Evolutionary conservation across 1,139 yeast genomes (phyloP), one percentile per base, ranked within the genome.

Genomic region (Taphrina deformans): DNA sequence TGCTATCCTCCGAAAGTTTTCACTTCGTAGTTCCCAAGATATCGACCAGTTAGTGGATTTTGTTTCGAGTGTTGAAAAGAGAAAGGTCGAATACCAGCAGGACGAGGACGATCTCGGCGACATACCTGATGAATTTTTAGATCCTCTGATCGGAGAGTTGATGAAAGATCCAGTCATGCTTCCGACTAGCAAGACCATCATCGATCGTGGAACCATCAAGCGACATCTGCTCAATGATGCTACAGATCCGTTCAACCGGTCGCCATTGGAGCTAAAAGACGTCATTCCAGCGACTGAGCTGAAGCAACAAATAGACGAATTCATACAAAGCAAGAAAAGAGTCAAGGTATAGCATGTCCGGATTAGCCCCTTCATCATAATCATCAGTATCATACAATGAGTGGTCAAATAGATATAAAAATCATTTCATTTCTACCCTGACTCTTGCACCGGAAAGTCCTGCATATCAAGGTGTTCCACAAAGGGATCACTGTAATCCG

Each of bases 131-230:
- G 99, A 95, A 75, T 93, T 87, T 74, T 82, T 95, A 73, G 99
- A 95, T 78, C 99, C 99, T 9, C 82, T 95, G 71, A 92, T 95
- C 98, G 92, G 82, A 74, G 89, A 97, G 0, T 75, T 95, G 53
- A 95, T 95, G 99, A 89, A 86, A 71, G 96, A 95, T 74, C 99
- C 99, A 0, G 99, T 95, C 2, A 86, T 83, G 26, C 81, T 95
- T 71, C 99, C 99, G 4, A 80, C 89, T 5, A 89, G 97, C 0
- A 87, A 84, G 71, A 83, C 92, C 16, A 85, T 86, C 62, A 89
- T 95, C 71, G 99, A 95, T 74, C 79, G 96, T 73, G 83, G 95
- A 24, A 95, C 98, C 0, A 89, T 95, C 72, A 92, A 91, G 74
- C 90, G 97, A 0, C 99, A 95, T 79, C 79, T 95, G 69, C 82